Evolutionary conservation across 73 alveolate species (phyloP).

Genomic region (Paramecium octaurelia): DNA sequence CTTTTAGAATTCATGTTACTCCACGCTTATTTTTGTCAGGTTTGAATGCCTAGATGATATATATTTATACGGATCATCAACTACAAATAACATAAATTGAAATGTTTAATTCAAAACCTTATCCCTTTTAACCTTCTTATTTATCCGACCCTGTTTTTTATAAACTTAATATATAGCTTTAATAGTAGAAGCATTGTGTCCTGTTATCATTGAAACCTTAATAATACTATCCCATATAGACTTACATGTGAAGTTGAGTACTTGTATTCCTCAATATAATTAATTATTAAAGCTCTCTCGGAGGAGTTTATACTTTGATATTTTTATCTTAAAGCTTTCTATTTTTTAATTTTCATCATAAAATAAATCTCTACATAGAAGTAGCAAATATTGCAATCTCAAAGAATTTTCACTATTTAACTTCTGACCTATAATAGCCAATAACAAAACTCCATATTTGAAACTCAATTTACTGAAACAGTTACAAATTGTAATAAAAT

Average conservation of each 20-base stretch:
- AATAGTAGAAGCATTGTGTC: neutral
- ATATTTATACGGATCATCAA: neutral
- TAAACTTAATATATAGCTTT: slow-evolving; percentile 23
- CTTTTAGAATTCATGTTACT: neutral
- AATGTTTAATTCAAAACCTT: neutral
- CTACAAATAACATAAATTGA: neutral
- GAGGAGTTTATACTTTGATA: neutral
- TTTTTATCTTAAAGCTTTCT: slow-evolving; percentile 5
- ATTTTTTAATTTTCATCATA: neutral
- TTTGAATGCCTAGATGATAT: neutral
- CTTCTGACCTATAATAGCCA: neutral
- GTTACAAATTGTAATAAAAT: neutral
- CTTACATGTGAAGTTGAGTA: neutral
- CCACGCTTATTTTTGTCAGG: neutral
- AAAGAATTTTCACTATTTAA: neutral
- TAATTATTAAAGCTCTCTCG: slow-evolving; percentile 7
- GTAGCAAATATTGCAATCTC: neutral
- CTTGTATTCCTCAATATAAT: neutral
- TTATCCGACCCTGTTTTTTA: neutral
- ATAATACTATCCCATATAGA: neutral
- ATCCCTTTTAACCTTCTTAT: slow-evolving; percentile 29
- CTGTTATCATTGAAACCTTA: neutral
- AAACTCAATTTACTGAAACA: neutral
- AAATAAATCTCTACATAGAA: neutral
- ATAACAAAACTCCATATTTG: neutral